Evolutionary conservation across 306 rosid genomes (phyloP), one percentile per base, ranked within the genome.

Genomic region (Vachellia pachyceras): DNA sequence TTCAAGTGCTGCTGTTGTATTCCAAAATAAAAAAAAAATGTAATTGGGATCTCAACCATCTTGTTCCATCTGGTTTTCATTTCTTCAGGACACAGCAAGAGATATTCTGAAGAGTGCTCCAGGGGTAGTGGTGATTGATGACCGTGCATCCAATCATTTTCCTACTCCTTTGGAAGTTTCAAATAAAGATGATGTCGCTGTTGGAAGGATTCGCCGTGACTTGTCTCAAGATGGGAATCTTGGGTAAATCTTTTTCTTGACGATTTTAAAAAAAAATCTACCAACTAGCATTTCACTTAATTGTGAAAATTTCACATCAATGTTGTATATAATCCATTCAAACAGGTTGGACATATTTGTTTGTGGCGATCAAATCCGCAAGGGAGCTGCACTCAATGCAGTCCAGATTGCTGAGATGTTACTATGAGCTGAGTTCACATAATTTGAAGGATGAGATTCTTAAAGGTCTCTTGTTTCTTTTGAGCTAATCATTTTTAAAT

Each of bases 381-480:
- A 96, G 86, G 98, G 99, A 64, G 99, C 98, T 67, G 99, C 98
- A 22, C 97, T 96, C 69, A 96, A 96, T 75, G 99, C 99, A 29
- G 33, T 29, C 37, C 66, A 60, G 37, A 60, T 60, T 10, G 66
- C 66, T 23, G 66, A 60, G 66, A 60, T 60, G 66, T 23, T 60
- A 25, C 66, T 60, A 10, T 60, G 15, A 57, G 65, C 23, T 60
- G 15, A 22, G 65, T 57, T 57, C 36, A 25, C 35, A 60, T 25
- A 12, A 29, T 23, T 60, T 60, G 18, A 60, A 60, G 65, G 39
- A 60, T 60, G 39, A 29, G n/a, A 29, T 61, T 29, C 68, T 61
- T 25, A 29, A 40, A 12, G 40, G 68, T 29, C 35, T 6, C 68
- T 1, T 29, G 33, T 8, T 58, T 58, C 65, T 1, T 61, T 13